Conservation (phyloP, 495 filamentous ascomycete genomes). For the Lasiosphaeris hirsuta region DNA sequence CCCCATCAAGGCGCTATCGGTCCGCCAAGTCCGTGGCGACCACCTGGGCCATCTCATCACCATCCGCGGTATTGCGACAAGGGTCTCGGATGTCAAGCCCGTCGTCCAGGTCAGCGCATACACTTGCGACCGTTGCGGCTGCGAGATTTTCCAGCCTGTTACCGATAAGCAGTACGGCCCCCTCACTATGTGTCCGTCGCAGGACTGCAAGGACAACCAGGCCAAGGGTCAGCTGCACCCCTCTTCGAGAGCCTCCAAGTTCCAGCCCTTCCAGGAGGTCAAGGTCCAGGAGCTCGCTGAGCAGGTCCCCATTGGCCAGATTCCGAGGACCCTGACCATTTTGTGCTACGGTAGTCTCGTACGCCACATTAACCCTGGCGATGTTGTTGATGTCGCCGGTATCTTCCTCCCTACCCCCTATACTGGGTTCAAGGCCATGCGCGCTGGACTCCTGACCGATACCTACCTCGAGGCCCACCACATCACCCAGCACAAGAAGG, state of each 20-base stretch:
- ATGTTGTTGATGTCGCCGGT: constrained; percentile 87
- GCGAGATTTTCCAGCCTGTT: constrained; percentile 96
- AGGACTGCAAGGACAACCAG: constrained; percentile 86
- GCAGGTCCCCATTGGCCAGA: constrained; percentile 96
- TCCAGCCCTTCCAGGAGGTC: constrained; percentile 95
- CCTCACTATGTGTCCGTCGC: constrained; percentile 76
- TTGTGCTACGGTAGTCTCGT: constrained; percentile 85
- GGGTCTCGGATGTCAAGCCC: constrained; percentile 97
- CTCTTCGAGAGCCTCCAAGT: constrained; percentile 92
- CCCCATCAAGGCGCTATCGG: constrained; percentile 81
- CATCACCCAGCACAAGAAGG: constrained; percentile 93
- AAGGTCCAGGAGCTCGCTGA: constrained; percentile 99
- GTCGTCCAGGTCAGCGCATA: constrained; percentile 97
- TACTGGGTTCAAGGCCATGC: constrained; percentile 95
- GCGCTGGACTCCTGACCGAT: constrained; percentile 89
- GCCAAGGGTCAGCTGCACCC: constrained; percentile 89
- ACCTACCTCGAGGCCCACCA: constrained; percentile 95
- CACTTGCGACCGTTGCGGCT: constrained; percentile 92
- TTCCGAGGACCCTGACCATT: constrained; percentile 83
- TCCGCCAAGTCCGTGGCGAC: constrained; percentile 86
- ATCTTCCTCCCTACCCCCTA: constrained; percentile 97
- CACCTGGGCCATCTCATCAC: constrained; percentile 93
- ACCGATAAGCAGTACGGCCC: constrained; percentile 87
- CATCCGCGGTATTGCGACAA: constrained; percentile 87
- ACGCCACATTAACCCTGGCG: constrained; percentile 84